Conservation (phyloP, 345 rosid genomes). For the Populus tremula region DNA sequence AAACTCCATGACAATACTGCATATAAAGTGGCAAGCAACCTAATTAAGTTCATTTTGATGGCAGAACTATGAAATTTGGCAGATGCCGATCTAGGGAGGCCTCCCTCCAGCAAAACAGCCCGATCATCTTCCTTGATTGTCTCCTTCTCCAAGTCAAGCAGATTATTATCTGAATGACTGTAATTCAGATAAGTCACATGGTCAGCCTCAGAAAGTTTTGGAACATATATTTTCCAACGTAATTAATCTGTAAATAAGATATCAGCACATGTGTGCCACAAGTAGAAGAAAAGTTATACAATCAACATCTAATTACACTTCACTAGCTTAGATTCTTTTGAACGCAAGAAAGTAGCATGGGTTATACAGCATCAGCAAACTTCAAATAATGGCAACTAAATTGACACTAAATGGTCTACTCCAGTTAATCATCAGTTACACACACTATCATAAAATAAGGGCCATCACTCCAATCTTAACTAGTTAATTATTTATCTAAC, state of each 20-base stretch:
- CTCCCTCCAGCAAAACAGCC: conserved; percentile 87
- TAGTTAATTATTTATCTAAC: background rate
- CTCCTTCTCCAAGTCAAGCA: conserved; percentile 67
- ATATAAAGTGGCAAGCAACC: conserved; percentile 38
- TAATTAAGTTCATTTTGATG: conserved; percentile 64
- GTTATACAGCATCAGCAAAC: background rate
- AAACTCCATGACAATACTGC: background rate
- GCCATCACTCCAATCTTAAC: background rate
- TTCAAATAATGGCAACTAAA: background rate
- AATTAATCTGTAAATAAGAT: background rate
- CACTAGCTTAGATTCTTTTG: background rate
- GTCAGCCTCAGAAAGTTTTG: conserved; percentile 16
- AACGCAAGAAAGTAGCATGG: too few species aligned
- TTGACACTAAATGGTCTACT: background rate
- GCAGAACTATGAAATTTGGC: conserved; percentile 57
- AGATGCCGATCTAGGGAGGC: conserved; percentile 76
- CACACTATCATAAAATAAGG: background rate
- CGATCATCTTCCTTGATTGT: conserved; percentile 73
- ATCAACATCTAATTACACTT: background rate
- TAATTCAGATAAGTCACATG: conserved; percentile 19
- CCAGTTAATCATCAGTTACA: too few species aligned
- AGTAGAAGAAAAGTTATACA: background rate
- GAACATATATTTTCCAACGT: background rate
- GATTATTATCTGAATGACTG: conserved; percentile 90
- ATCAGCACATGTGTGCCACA: background rate